Evolutionary conservation across 768 basidiomycete genomes (phyloP).

Genomic region (Naematelia aurantialba): DNA sequence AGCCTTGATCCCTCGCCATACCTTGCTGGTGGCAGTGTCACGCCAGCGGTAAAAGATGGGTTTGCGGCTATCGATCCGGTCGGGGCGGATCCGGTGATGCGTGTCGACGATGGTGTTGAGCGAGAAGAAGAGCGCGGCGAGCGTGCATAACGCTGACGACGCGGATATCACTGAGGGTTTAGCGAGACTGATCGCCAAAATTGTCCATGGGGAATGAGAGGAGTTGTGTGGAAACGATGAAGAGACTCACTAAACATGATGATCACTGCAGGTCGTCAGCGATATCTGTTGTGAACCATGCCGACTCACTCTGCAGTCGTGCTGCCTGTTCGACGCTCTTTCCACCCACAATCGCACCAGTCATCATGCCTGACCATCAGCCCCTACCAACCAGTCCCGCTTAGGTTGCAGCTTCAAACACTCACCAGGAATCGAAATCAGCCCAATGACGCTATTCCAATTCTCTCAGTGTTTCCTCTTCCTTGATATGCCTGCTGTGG

Average conservation of each 20-base stretch:
- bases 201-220: not conserved
- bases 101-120: slow-evolving; percentile 65
- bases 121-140: slow-evolving; percentile 61
- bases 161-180: slow-evolving; percentile 63
- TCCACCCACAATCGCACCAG: slow-evolving; percentile 82
- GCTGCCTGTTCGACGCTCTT: slow-evolving; percentile 80
- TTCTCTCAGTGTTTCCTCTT: slow-evolving; percentile 46
- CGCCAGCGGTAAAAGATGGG: slow-evolving; percentile 43
- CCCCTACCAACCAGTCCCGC: too few relatives aligned
- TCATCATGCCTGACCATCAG: slow-evolving; percentile 68
- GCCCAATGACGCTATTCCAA: slow-evolving; percentile 45
- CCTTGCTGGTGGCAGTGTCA: slow-evolving; percentile 18
- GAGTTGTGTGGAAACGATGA: not conserved
- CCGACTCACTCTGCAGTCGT: slow-evolving; percentile 64
- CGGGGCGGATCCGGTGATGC: slow-evolving; percentile 47
- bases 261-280: slow-evolving; percentile 57
- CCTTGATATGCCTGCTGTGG: slow-evolving; percentile 11
- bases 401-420: too few relatives aligned
- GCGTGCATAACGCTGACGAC: slow-evolving; percentile 66
- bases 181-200: too few relatives aligned
- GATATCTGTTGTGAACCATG: too few relatives aligned
- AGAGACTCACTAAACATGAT: slow-evolving; percentile 68
- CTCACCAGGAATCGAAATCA: slow-evolving; percentile 51
- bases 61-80: slow-evolving; percentile 44
- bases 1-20: slow-evolving; percentile 34